Conservation (phyloP, 768 basidiomycete genomes). For the Cystofilobasidium bisporidii region DNA sequence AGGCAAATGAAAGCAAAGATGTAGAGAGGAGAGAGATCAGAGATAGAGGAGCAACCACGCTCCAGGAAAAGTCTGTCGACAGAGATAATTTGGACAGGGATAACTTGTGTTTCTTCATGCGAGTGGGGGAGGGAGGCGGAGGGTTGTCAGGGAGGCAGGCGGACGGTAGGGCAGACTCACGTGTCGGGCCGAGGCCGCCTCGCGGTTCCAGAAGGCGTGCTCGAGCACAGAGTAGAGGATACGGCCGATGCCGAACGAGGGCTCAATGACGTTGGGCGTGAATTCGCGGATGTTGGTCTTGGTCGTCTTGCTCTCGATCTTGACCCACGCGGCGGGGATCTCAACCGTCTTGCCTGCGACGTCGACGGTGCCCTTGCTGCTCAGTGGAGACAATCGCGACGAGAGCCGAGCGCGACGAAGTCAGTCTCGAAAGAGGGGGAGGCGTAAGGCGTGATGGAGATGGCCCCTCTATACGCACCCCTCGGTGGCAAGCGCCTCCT, state of each 20-base stretch:
- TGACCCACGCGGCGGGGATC: constrained; percentile 62
- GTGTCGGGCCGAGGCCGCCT: constrained; percentile 78
- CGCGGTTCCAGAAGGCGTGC: constrained; percentile 91
- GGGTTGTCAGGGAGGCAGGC: background rate
- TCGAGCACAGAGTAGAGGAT: constrained; percentile 89
- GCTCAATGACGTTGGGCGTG: constrained; percentile 96
- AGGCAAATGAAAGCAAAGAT: background rate
- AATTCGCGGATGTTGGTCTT: constrained; percentile 90
- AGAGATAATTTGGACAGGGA: constrained; percentile 27
- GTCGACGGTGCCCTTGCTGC: constrained; percentile 43
- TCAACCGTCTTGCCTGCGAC: constrained; percentile 59
- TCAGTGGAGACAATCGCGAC: background rate
- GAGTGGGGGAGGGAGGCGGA: background rate
- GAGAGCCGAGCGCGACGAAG: no score
- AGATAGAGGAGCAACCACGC: constrained; percentile 15
- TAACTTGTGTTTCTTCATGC: constrained; percentile 4
- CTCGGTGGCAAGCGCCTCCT: constrained; percentile 52
- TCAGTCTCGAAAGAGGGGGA: background rate
- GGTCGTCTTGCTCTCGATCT: constrained; percentile 70
- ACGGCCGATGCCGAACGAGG: constrained; percentile 93
- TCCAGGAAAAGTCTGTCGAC: constrained; percentile 5
- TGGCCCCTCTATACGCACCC: background rate
- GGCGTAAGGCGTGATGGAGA: background rate
- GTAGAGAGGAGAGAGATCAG: constrained; percentile 21
- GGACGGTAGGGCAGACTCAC: constrained; percentile 46